Conservation (phyloP, 495 filamentous ascomycete genomes). For the Friedmanniomyces endolithicus region DNA sequence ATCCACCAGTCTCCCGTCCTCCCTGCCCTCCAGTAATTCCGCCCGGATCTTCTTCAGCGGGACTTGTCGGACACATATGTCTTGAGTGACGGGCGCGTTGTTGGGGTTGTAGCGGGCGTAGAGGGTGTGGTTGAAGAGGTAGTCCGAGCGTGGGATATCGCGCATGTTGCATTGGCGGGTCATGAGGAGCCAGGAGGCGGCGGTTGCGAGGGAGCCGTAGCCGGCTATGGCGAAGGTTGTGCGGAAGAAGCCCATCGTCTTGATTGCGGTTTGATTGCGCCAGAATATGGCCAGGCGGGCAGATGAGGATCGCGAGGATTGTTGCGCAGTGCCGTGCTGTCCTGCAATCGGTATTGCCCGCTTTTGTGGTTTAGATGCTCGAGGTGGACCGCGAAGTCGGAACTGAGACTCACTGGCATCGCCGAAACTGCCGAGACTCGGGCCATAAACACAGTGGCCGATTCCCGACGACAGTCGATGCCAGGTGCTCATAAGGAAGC, state of each 20-base stretch:
- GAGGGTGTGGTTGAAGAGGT: conserved; percentile 45
- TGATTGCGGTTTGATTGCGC: not conserved
- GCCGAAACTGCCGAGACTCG: no score
- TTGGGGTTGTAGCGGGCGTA: conserved; percentile 50
- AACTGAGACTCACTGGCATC: no score
- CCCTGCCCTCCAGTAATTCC: conserved; percentile 48
- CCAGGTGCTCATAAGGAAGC: not conserved
- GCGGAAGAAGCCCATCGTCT: conserved; percentile 17
- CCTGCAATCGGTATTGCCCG: no score
- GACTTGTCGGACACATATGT: conserved; percentile 49
- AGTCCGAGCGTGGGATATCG: conserved; percentile 44
- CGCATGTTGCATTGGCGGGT: conserved; percentile 37
- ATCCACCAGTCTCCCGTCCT: conserved; percentile 45
- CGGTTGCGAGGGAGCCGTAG: conserved; percentile 26
- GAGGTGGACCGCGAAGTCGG: no score
- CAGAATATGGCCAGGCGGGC: not conserved
- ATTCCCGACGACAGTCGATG: not conserved
- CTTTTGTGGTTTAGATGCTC: no score
- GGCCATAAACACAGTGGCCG: no score
- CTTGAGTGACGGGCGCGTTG: conserved; percentile 47
- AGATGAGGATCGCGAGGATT: not conserved
- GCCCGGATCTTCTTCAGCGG: conserved; percentile 52
- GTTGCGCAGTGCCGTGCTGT: no score
- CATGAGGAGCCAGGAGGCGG: conserved; percentile 34
- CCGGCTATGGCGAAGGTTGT: conserved; percentile 19